Percentiles rank a stretch among this genome's conserved stretches.
phyloP scores from a whole-genome alignment of 441 rosid genomes.

The Pelargonium australe region DNA sequence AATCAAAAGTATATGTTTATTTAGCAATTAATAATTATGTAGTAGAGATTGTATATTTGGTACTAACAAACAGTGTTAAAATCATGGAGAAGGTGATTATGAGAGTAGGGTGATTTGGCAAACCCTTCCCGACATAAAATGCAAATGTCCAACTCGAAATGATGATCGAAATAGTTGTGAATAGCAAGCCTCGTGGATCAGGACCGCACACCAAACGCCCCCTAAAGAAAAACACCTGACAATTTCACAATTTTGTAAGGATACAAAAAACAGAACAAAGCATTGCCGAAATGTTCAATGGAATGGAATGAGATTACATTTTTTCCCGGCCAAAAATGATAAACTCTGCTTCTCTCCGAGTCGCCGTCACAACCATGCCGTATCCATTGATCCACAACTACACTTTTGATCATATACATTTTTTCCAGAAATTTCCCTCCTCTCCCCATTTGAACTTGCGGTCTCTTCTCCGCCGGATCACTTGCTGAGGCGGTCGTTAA shows the following conservation, averaged over 20 bases:
- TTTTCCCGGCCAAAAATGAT: constrained; percentile 40
- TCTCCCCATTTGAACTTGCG: not conserved
- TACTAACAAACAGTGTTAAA: constrained; percentile 26
- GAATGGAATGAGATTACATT: constrained; percentile 23
- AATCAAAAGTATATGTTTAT: not conserved
- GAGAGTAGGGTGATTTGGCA: constrained; percentile 21
- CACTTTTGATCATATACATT: constrained; percentile 2
- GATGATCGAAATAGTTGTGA: constrained; percentile 26
- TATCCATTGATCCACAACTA: constrained; percentile 22
- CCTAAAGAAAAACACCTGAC: constrained; percentile 39
- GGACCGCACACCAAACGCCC: constrained; percentile 37
- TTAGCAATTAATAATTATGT: too few species aligned
- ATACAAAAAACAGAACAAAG: not conserved
- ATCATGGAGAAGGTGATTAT: constrained; percentile 16
- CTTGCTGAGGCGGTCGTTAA: not conserved
- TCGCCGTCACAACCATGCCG: constrained; percentile 15
- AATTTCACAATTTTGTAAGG: not conserved
- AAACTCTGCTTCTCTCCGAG: constrained; percentile 22
- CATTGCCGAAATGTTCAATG: not conserved
- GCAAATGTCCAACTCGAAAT: constrained; percentile 38
- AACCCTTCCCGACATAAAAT: constrained; percentile 21
- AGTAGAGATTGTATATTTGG: not conserved
- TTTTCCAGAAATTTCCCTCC: constrained; percentile 6
- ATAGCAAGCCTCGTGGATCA: constrained; percentile 33
- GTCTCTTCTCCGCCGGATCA: not conserved